Evolutionary conservation across 2,329 filamentous ascomycete genomes (phyloP).

Genomic region (Lachnellula willkommii): DNA sequence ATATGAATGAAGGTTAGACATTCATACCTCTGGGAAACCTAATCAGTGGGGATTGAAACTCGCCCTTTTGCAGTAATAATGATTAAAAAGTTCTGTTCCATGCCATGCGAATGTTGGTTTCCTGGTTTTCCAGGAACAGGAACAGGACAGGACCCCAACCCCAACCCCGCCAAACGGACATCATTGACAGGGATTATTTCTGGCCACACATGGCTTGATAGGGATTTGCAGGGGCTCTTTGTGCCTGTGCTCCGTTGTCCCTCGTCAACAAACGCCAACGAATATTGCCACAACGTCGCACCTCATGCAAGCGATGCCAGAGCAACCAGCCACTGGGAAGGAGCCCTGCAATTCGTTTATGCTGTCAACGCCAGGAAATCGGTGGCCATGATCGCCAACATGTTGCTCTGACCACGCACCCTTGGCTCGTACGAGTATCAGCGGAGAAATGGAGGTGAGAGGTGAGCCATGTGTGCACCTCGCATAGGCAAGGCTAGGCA

Average conservation of each 20-base stretch:
- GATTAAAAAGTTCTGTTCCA: neutral
- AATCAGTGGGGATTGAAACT: neutral
- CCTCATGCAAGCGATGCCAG: conserved; percentile 9
- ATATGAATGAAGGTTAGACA: neutral
- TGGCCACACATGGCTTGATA: neutral
- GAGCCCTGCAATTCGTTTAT: neutral
- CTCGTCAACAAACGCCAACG: conserved; percentile 7
- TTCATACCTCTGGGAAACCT: neutral
- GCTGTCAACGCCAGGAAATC: conserved; percentile 8
- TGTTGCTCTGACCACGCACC: neutral
- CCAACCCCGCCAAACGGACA: conserved; percentile 9
- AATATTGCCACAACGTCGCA: conserved; percentile 1
- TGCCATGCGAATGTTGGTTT: neutral
- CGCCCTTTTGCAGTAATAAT: neutral
- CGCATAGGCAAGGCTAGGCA: neutral
- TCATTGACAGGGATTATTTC: conserved; percentile 6
- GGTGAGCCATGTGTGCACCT: neutral
- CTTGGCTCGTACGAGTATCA: neutral
- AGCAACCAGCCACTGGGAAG: conserved; percentile 14
- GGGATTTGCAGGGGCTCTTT: neutral
- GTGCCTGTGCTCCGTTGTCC: neutral
- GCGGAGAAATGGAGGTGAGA: neutral
- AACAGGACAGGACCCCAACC: neutral
- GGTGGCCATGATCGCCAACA: conserved; percentile 3
- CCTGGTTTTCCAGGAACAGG: conserved; percentile 5